phyloP scores from a whole-genome alignment of 2,329 filamentous ascomycete species.

The Dothideomycetidae sp. region DNA sequence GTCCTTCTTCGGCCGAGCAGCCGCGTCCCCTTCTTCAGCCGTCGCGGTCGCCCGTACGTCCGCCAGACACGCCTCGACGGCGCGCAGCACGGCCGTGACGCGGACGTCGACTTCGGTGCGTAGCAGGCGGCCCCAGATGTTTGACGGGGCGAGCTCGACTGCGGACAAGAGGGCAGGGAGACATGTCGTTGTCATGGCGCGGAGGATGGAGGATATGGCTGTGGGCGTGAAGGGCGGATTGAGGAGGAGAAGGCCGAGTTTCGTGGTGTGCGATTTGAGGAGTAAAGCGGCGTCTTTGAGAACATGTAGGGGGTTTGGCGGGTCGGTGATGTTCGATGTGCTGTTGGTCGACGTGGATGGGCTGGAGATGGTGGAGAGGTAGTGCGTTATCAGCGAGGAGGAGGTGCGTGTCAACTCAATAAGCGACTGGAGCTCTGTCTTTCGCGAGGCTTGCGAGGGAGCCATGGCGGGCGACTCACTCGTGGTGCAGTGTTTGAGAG shows the following conservation, averaged over 20 bases:
- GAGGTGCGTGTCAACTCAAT: constrained; percentile 19
- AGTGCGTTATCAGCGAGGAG: constrained; percentile 20
- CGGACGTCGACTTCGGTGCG: constrained; percentile 48
- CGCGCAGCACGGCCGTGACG: constrained; percentile 45
- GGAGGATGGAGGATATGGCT: constrained; percentile 55
- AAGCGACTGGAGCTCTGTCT: constrained; percentile 18
- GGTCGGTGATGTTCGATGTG: constrained; percentile 16
- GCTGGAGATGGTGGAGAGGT: constrained; percentile 17
- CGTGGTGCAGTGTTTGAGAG: not conserved
- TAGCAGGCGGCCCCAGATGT: constrained; percentile 48
- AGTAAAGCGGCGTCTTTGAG: constrained; percentile 58
- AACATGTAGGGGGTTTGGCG: constrained; percentile 46
- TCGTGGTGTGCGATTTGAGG: constrained; percentile 71
- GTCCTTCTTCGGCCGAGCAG: constrained; percentile 34
- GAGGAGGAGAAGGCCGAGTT: constrained; percentile 72
- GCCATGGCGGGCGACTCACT: constrained; percentile 19
- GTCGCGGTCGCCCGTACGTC: constrained; percentile 48
- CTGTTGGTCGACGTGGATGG: constrained; percentile 13
- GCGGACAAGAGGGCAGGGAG: constrained; percentile 61
- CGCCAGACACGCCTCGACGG: constrained; percentile 46
- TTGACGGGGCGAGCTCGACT: constrained; percentile 48
- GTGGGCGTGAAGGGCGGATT: constrained; percentile 75
- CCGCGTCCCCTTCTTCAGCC: constrained; percentile 15
- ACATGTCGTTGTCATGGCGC: constrained; percentile 57
- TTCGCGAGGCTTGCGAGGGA: constrained; percentile 13